Percentiles rank a stretch among this genome's conserved stretches.
Evolutionary conservation across 169 alveolate genomes (phyloP).

Genomic region (Eimeria praecox): DNA sequence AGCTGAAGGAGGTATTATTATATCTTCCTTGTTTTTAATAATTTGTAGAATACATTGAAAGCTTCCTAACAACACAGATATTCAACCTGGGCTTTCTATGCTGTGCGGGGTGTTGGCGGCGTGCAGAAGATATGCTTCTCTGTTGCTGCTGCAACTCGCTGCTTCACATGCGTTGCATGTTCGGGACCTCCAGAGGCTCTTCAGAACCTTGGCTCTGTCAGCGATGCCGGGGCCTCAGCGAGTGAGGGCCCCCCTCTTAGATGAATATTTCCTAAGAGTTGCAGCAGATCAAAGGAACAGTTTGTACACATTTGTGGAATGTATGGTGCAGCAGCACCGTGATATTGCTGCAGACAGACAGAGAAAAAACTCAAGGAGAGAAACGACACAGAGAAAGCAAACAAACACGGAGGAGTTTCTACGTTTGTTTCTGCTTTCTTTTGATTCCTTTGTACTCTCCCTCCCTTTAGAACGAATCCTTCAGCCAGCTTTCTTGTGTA

Average conservation of each 20-base stretch:
- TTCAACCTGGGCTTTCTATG: neutral
- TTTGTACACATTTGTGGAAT: neutral
- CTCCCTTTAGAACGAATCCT: neutral
- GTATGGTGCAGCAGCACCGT: neutral
- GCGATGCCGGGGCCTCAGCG: constrained; percentile 29
- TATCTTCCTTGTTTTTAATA: neutral
- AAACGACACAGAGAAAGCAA: neutral
- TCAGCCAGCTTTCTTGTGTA: neutral
- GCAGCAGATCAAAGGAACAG: neutral
- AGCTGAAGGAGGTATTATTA: neutral
- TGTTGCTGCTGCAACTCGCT: constrained; percentile 54
- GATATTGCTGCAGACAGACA: neutral
- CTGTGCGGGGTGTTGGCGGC: neutral
- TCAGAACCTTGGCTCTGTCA: constrained; percentile 20
- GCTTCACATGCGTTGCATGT: constrained; percentile 28
- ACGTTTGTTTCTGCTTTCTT: neutral
- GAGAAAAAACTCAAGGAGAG: neutral
- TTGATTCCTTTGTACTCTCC: neutral
- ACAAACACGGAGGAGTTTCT: neutral
- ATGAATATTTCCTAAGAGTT: neutral
- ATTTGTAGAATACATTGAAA: neutral
- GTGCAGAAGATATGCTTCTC: constrained; percentile 7
- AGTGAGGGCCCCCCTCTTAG: neutral
- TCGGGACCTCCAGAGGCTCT: neutral
- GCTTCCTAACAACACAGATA: neutral